Base-by-base conservation (phyloP, 2,329 filamentous ascomycete species). In the Catunica adiposa region DNA sequence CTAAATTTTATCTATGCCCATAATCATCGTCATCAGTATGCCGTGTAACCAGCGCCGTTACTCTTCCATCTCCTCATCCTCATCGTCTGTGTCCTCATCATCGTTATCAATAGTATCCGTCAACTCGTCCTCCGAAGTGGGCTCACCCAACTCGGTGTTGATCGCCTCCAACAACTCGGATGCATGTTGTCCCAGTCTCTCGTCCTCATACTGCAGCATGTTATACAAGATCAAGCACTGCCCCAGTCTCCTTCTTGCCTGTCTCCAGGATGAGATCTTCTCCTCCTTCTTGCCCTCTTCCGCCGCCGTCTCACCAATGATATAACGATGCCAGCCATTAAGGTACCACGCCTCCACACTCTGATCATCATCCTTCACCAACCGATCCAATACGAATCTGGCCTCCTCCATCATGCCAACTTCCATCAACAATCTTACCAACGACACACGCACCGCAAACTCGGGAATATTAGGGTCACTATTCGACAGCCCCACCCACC, bases 341-440 rank as follows among this genome's bases (percentile, higher is more conserved):
- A 98, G 75, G 70, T 98, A 98, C 89, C 89, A 96, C 17, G 87
- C 85, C 69, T 98, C 92, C 20, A 98, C 86, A 66, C 90, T 95
- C 64, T 85, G 78, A 65, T 98, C 94, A 62, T 98, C 90, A 66
- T 98, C 92, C 37, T 78, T 74, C 40, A 94, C 80, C 54, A 98
- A 72, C 55, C 87, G 75, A 66, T 95, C 87, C 55, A 96, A 72
- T 2, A 97, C 89, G 56, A 85, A 79, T 57, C 94, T 78, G 0
- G 92, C 90, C 60, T 90, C 84, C 53, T 84, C 77, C 67, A 94
- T 84, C 79, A 95, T 79, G 60, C 83, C 83, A 15, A 88, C 86
- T 70, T 97, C 92, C 76, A 98, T 89, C 51, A 98, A 72, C 61
- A 98, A 72, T 58, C 92, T 77, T 14, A 86, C 79, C 56, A 98